Conservation (phyloP, 1,284 basidiomycete genomes). For the Apiotrichum laibachii region DNA sequence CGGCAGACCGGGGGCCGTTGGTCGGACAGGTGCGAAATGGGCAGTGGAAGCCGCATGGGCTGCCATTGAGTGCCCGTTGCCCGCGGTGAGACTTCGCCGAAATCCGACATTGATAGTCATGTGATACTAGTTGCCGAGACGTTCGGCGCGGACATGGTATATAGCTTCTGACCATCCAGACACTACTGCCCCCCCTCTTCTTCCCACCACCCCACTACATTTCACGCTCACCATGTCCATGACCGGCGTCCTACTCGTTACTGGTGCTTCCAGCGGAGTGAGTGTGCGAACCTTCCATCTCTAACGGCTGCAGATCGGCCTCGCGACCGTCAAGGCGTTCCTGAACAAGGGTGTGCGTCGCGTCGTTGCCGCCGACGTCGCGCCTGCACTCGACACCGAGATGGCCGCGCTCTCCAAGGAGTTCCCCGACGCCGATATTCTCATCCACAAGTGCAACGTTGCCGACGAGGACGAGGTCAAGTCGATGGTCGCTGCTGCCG, state of each 20-base stretch:
- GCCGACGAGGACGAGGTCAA: conserved; percentile 17
- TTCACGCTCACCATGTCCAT: conserved; percentile 1
- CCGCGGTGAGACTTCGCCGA: too few relatives aligned
- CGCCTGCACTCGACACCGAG: not conserved
- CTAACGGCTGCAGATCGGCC: conserved; percentile 17
- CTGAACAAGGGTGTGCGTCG: conserved; percentile 10
- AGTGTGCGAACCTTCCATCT: conserved; percentile 1
- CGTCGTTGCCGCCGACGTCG: conserved; percentile 6
- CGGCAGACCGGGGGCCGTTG: too few relatives aligned
- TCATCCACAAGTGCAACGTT: conserved; percentile 17
- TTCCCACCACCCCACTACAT: too few relatives aligned
- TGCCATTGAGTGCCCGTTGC: too few relatives aligned
- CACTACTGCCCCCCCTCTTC: too few relatives aligned
- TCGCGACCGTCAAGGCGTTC: conserved; percentile 12
- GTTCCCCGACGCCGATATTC: conserved; percentile 2
- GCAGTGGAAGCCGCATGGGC: too few relatives aligned
- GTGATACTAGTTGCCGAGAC: too few relatives aligned
- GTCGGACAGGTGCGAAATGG: too few relatives aligned
- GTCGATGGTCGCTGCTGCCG: conserved; percentile 6
- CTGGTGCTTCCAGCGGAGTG: conserved; percentile 26
- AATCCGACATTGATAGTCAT: too few relatives aligned
- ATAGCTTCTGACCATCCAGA: too few relatives aligned
- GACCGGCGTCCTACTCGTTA: conserved; percentile 27
- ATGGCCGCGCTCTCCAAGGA: not conserved
- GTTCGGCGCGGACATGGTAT: too few relatives aligned